Conservation (phyloP, 2,329 filamentous ascomycete genomes). For the Aspergillus ochraceus region DNA sequence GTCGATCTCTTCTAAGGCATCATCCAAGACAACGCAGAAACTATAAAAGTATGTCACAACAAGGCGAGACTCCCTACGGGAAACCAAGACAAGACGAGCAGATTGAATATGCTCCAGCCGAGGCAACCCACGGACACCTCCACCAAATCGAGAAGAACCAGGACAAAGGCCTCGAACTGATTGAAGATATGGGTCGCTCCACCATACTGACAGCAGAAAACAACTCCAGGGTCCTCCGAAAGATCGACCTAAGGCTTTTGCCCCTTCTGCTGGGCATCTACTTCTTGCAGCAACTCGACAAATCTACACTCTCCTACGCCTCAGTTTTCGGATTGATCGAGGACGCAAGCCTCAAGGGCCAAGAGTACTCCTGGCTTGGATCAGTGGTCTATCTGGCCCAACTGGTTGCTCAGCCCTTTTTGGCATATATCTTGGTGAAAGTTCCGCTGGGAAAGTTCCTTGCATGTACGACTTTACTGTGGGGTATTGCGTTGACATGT, state of each 20-base stretch:
- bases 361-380: conserved; percentile 56
- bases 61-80: conserved; percentile 12
- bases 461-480: conserved; percentile 52
- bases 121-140: not conserved
- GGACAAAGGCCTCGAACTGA: conserved; percentile 53
- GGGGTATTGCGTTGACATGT: conserved; percentile 52
- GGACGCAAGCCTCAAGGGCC: conserved; percentile 56
- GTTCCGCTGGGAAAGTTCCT: conserved; percentile 62
- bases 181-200: conserved; percentile 47
- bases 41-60: conserved; percentile 20
- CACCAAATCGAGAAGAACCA: conserved; percentile 17
- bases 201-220: conserved; percentile 54
- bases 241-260: conserved; percentile 53
- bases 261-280: conserved; percentile 61
- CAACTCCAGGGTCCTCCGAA: conserved; percentile 52
- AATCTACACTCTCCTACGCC: conserved; percentile 61
- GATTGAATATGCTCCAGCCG: conserved; percentile 26
- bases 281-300: conserved; percentile 64
- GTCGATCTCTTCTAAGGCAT: not conserved
- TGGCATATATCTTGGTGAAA: conserved; percentile 59
- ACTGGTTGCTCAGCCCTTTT: conserved; percentile 53
- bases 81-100: conserved; percentile 26
- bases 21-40: conserved; percentile 3
- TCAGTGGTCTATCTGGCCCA: conserved; percentile 57
- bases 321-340: conserved; percentile 64